These are phyloP conservation scores for Candida vartiovaarae DNA, from an alignment of 805 yeast genomes.

Conservation along the genomic window DNA sequence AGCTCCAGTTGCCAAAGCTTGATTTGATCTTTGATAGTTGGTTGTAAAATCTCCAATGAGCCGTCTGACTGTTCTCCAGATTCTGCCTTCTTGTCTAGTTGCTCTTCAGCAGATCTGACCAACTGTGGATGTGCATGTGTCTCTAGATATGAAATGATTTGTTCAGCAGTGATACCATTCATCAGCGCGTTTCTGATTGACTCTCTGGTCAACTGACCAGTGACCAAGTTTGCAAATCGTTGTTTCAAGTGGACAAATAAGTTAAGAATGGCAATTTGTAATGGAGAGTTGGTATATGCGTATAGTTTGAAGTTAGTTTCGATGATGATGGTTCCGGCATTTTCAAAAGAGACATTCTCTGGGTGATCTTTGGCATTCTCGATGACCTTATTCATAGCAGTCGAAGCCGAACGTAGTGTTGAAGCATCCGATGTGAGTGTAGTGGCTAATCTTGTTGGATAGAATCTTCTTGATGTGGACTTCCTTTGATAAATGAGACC, in stretches of 20 bases:
- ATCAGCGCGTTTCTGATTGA: conserved; percentile 76
- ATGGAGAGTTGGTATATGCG: conserved; percentile 88
- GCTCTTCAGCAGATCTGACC: conserved; percentile 67
- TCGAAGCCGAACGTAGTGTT: conserved; percentile 63
- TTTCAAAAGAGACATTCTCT: conserved; percentile 17
- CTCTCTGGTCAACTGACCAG: conserved; percentile 90
- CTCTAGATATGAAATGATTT: conserved; percentile 80
- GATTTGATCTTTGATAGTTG: conserved; percentile 95
- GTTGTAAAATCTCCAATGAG: conserved; percentile 66
- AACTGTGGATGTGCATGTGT: conserved; percentile 93
- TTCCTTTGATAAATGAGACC: conserved; percentile 76
- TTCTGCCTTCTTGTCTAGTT: conserved; percentile 58
- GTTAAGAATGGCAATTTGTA: conserved; percentile 88
- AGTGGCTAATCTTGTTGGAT: conserved; percentile 87
- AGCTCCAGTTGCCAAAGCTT: conserved; percentile 93
- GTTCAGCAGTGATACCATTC: conserved; percentile 93
- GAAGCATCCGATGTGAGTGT: conserved; percentile 81
- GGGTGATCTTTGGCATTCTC: conserved; percentile 25
- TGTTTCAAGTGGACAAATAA: conserved; percentile 80
- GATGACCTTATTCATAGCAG: conserved; percentile 66
- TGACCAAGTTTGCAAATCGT: conserved; percentile 85
- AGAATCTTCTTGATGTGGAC: conserved; percentile 56
- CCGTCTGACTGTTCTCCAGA: conserved; percentile 42
- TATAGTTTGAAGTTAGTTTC: conserved; percentile 93
- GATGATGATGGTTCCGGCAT: conserved; percentile 67